A percentile compares a stretch with the other conserved stretches of the same genome.
Evolutionary conservation across 176 grass and related monocot genomes (phyloP).

Genomic region (Typha latifolia): DNA sequence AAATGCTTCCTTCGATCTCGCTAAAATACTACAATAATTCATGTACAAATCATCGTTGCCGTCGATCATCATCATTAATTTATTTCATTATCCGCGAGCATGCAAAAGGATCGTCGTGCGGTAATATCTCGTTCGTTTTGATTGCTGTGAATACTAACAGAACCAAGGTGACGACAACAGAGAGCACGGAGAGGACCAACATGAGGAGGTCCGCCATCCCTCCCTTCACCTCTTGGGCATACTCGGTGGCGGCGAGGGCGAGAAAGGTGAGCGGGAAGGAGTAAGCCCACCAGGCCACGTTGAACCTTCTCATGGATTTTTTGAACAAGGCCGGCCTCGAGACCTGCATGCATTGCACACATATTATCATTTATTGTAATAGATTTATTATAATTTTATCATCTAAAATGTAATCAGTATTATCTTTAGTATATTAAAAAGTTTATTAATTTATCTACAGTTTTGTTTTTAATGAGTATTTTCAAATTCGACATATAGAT

Average conservation of each 20-base stretch:
- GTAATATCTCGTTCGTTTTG: constrained; percentile 50
- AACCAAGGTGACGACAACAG: constrained; percentile 51
- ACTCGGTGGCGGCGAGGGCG: constrained; percentile 59
- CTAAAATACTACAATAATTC: background rate
- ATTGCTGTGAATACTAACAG: constrained; percentile 65
- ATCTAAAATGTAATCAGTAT: too few species aligned
- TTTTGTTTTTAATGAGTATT: too few species aligned
- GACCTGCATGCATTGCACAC: constrained; percentile 21
- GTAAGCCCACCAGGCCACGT: constrained; percentile 87
- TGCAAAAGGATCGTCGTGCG: constrained; percentile 57
- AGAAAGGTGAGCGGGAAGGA: constrained; percentile 72
- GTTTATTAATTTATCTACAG: too few species aligned
- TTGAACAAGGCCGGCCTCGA: constrained; percentile 54
- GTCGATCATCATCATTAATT: background rate
- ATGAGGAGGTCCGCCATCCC: constrained; percentile 50
- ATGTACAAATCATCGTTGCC: background rate
- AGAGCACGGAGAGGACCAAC: constrained; percentile 55
- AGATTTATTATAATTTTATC: too few species aligned
- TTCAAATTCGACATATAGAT: too few species aligned
- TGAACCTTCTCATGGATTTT: constrained; percentile 70
- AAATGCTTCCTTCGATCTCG: background rate
- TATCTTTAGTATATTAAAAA: too few species aligned
- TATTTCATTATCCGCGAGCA: background rate
- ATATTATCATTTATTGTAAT: too few species aligned
- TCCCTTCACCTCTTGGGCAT: constrained; percentile 45